Percentiles rank a stretch among this genome's conserved stretches.
Conservation (phyloP, 192 early-diverging fungal species). For the Backusella tuberculispora region DNA sequence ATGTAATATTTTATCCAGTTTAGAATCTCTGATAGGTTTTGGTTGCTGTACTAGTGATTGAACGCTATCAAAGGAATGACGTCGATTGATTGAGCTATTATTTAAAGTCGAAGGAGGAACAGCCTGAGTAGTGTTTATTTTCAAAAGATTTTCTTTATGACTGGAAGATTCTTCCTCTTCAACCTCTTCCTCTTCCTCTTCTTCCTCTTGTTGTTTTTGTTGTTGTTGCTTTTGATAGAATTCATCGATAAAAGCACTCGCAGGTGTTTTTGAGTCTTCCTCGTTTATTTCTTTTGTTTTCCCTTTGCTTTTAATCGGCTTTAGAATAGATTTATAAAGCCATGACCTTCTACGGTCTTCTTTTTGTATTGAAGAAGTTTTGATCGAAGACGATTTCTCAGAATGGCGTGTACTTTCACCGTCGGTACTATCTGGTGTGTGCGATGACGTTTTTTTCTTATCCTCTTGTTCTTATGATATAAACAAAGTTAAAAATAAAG, state of each 20-base stretch:
- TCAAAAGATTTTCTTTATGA: neutral
- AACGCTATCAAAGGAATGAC: slow-evolving; percentile 16
- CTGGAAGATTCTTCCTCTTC: neutral
- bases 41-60: neutral
- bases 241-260: neutral
- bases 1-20: neutral
- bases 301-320: neutral
- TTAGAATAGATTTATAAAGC: slow-evolving; percentile 16
- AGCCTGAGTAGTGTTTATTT: neutral
- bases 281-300: neutral
- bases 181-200: neutral
- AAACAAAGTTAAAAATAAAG: neutral
- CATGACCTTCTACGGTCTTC: slow-evolving; percentile 2
- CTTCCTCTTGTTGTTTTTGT: neutral
- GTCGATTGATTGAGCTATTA: neutral
- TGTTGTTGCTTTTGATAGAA: neutral
- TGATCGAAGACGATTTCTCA: neutral
- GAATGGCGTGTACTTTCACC: neutral
- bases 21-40: neutral
- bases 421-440: neutral
- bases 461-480: slow-evolving; percentile 11
- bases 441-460: neutral
- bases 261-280: neutral
- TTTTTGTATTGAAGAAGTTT: neutral
- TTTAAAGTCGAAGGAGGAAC: neutral